Percentiles rank a stretch among this genome's conserved stretches.
Evolutionary conservation across 805 yeast genomes (phyloP).

Genomic region (Limtongia smithiae): DNA sequence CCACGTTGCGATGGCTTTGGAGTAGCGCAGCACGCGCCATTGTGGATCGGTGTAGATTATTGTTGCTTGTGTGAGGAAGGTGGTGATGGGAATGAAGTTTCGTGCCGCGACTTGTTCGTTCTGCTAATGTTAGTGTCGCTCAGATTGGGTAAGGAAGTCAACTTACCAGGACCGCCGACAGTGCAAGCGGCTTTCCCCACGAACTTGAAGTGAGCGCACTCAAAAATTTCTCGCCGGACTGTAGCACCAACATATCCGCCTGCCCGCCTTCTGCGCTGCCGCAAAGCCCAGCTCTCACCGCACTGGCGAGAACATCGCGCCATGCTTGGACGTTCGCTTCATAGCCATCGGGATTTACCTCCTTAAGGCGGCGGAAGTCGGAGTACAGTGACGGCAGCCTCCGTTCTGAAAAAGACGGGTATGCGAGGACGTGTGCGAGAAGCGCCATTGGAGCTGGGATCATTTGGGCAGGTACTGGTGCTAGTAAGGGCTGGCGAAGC

Average conservation of each 20-base stretch:
- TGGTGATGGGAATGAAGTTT: conserved; percentile 6
- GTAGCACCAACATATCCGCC: conserved; percentile 12
- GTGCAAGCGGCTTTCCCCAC: conserved; percentile 18
- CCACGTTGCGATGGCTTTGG: conserved; percentile 10
- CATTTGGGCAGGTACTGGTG: neutral
- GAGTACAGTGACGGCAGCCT: conserved; percentile 49
- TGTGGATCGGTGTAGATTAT: conserved; percentile 16
- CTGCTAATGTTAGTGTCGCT: no score
- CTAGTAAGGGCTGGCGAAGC: conserved; percentile 1
- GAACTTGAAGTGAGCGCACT: conserved; percentile 4
- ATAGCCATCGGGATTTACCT: conserved; percentile 48
- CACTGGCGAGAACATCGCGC: conserved; percentile 40
- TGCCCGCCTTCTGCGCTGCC: neutral
- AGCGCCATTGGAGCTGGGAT: conserved; percentile 8
- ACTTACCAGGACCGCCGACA: conserved; percentile 18
- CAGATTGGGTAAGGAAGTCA: no score
- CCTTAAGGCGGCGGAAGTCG: conserved; percentile 45
- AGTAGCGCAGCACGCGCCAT: conserved; percentile 11
- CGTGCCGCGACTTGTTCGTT: conserved; percentile 10
- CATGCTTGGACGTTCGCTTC: conserved; percentile 50
- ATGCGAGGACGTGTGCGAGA: conserved; percentile 8
- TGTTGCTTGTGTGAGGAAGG: conserved; percentile 1
- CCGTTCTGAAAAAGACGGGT: conserved; percentile 40
- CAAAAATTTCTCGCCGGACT: conserved; percentile 12
- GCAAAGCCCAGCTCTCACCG: conserved; percentile 25